A percentile compares a stretch with the other conserved stretches of the same genome.
Evolutionary conservation across 2,329 filamentous ascomycete genomes (phyloP).

Genomic region (Aspergillus bombycis): DNA sequence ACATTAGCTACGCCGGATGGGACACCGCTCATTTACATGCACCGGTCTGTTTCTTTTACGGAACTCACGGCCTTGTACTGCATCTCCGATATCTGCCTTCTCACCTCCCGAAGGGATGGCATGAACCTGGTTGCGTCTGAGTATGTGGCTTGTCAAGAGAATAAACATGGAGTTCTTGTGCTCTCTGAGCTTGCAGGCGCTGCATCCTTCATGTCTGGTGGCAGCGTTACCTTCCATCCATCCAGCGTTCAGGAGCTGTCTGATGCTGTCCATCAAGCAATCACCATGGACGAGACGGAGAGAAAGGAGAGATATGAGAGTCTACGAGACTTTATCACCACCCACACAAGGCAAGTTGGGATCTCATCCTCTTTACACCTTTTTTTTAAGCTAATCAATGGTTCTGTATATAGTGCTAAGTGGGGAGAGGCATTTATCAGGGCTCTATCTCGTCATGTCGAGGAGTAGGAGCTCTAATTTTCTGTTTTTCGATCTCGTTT

Average conservation of each 20-base stretch:
- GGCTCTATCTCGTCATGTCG: background rate
- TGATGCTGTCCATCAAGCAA: conserved; percentile 80
- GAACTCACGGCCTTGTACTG: conserved; percentile 93
- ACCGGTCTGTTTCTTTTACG: conserved; percentile 90
- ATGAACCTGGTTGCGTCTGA: conserved; percentile 98
- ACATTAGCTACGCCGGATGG: conserved; percentile 77
- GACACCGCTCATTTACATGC: conserved; percentile 94
- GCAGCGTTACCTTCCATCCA: conserved; percentile 87
- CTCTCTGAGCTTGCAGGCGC: conserved; percentile 95
- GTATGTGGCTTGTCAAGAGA: conserved; percentile 87
- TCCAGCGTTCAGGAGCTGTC: conserved; percentile 94
- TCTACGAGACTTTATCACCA: conserved; percentile 84
- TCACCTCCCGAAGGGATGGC: conserved; percentile 87
- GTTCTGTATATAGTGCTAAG: conserved; percentile 27
- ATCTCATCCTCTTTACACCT: too few species aligned
- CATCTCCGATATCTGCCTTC: conserved; percentile 82
- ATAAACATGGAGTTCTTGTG: conserved; percentile 87
- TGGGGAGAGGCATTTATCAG: conserved; percentile 37
- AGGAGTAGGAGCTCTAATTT: background rate
- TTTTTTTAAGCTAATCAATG: background rate
- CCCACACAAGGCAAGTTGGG: conserved; percentile 71
- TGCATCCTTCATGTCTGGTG: conserved; percentile 79
- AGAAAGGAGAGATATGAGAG: conserved; percentile 79
- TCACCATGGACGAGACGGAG: conserved; percentile 84
- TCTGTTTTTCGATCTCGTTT: too few species aligned